Conservation (phyloP, 1,139 yeast species). For the Candida tetrigidarum region DNA sequence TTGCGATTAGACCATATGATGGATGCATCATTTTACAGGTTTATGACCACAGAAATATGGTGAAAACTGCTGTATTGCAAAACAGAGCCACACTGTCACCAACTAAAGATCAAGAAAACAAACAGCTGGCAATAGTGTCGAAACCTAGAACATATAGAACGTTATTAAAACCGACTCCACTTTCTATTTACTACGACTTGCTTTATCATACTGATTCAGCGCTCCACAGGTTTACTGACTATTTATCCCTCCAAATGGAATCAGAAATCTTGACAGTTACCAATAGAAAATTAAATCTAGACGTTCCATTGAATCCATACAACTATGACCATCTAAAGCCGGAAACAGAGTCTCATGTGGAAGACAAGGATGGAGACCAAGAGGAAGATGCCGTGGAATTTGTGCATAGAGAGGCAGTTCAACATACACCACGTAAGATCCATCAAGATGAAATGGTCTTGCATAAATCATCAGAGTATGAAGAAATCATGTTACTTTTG, state of each 20-base stretch:
- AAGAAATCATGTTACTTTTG: constrained; percentile 75
- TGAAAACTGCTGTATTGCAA: constrained; percentile 18
- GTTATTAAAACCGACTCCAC: constrained; percentile 75
- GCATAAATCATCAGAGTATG: constrained; percentile 87
- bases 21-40: constrained; percentile 88
- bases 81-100: constrained; percentile 14
- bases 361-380: constrained; percentile 36
- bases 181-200: constrained; percentile 83
- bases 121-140: constrained; percentile 17
- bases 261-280: constrained; percentile 81
- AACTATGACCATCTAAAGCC: constrained; percentile 52
- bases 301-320: constrained; percentile 74
- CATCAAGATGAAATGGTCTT: constrained; percentile 50
- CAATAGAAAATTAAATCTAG: constrained; percentile 72
- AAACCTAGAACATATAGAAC: constrained; percentile 78
- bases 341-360: constrained; percentile 47
- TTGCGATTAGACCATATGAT: constrained; percentile 81
- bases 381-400: constrained; percentile 37
- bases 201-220: constrained; percentile 81
- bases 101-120: constrained; percentile 11
- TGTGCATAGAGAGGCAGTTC: constrained; percentile 52
- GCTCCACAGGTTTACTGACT: constrained; percentile 78
- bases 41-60: constrained; percentile 66
- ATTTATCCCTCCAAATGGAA: constrained; percentile 76
- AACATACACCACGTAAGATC: constrained; percentile 46